phyloP scores from a whole-genome alignment of 1,284 basidiomycete species.

The Pascua guehoae region DNA sequence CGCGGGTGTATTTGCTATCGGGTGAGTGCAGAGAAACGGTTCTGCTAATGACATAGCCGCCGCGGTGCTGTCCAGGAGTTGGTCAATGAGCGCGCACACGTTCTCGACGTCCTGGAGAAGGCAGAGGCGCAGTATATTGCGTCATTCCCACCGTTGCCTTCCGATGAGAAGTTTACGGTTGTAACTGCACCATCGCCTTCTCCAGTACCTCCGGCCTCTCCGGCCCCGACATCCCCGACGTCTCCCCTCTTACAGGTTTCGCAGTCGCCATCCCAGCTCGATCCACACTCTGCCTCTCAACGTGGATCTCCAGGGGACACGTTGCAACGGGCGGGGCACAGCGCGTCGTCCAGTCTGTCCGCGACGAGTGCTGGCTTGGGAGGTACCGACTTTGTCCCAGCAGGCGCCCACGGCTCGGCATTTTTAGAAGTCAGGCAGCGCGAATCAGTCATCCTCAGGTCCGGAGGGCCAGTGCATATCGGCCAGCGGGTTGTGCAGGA shows the following conservation, averaged over 20 bases:
- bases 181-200: too few relatives aligned
- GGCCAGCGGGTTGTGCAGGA: slow-evolving; percentile 61
- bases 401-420: not conserved
- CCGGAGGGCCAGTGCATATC: slow-evolving; percentile 65
- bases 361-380: too few relatives aligned
- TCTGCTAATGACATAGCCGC: slow-evolving; percentile 53
- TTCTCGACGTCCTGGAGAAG: slow-evolving; percentile 69
- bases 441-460: not conserved
- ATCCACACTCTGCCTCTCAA: too few relatives aligned
- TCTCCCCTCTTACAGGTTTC: too few relatives aligned
- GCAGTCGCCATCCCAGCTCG: too few relatives aligned
- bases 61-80: slow-evolving; percentile 62
- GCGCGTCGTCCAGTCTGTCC: too few relatives aligned
- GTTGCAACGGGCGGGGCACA: too few relatives aligned
- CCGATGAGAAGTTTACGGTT: too few relatives aligned
- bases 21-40: slow-evolving; percentile 51
- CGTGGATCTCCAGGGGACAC: too few relatives aligned
- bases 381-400: not conserved
- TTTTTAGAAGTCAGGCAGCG: slow-evolving; percentile 14
- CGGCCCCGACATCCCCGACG: too few relatives aligned
- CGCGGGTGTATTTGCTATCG: slow-evolving; percentile 67
- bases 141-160: slow-evolving; percentile 53
- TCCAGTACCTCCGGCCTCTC: too few relatives aligned
- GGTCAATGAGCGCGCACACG: slow-evolving; percentile 66
- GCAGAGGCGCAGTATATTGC: slow-evolving; percentile 72